Base-by-base conservation (phyloP, 139 green algal genomes). In the Coccomyxa sp. region DNA sequence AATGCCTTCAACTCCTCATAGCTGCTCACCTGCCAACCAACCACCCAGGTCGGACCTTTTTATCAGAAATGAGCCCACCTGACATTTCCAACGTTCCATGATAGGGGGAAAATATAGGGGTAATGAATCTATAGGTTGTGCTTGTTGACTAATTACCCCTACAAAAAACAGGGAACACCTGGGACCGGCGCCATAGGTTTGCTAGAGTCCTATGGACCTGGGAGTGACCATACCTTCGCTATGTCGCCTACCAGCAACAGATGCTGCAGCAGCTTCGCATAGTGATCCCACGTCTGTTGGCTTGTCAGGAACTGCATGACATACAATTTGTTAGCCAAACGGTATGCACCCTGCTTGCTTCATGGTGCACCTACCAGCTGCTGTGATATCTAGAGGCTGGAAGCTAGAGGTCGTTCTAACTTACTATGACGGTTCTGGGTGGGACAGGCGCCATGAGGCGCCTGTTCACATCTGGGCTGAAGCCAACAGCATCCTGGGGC, bases 371-470 rank as follows among this genome's bases (percentile, higher is more conserved):
- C 60, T 25, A 16, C 60, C 15, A 68, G 14, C 15, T 68, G 60
- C 15, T 68, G 16, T 68, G 21, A 71, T 21, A 28, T 71, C 63
- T 71, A 9, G 63, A 21, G 63, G 18, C 63, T 71, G 63, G 4
- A 25, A 21, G 18, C 1, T 25, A 71, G 60, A 14, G 60, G 16
- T 68, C 60, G 14, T 71, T 71, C 10, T 25, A 15, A 71, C 63
- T 71, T 9, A 71, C 63, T 32, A 12, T 77, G 71, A 77, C 71
- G 45, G 10, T 25, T 32, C 31, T 77, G 71, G 91, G 91, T 0
- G 93, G 93, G 18, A 88, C 85, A 1, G 91, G 90, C 13, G 87
- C 90, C 76, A 95, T 86, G 51, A 93, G 84, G 83, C 90, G 84
- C 4, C 85, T 80, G 84, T 96, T 95, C 16, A 95, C 82, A 7